These are phyloP conservation scores for Gastrolobium bilobum DNA, from an alignment of 306 rosid genomes.

Conservation along the genomic window DNA sequence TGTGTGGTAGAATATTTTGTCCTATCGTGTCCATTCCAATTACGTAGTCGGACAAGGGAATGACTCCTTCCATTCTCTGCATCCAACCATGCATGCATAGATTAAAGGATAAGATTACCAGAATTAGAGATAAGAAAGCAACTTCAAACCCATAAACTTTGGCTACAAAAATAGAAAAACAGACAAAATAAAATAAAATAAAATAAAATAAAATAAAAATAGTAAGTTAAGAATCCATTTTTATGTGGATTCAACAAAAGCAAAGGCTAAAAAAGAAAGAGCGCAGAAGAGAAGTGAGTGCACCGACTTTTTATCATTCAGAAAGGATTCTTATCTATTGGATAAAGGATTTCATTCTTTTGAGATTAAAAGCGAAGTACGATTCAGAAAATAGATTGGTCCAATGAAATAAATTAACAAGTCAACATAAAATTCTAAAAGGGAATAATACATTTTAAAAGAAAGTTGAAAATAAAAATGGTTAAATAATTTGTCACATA, in stretches of 20 bases:
- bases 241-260: neutral
- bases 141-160: neutral
- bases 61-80: neutral
- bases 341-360: neutral
- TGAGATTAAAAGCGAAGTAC: neutral
- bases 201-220: neutral
- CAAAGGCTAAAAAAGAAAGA: neutral
- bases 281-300: neutral
- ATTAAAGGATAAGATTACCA: too few relatives aligned
- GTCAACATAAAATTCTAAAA: constrained; percentile 1
- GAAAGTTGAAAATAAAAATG: neutral
- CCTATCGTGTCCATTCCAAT: neutral
- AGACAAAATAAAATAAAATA: neutral
- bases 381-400: neutral
- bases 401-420: constrained; percentile 15
- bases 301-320: neutral
- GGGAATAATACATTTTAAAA: neutral
- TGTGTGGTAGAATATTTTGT: neutral
- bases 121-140: too few relatives aligned
- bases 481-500: neutral
- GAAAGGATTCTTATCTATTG: neutral
- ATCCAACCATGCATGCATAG: neutral
- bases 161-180: neutral
- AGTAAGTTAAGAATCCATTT: neutral
- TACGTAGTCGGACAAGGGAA: too few relatives aligned